These are phyloP conservation scores for Rhizopus stolonifer DNA, from an alignment of 371 early-diverging fungal genomes.

Conservation along the genomic window DNA sequence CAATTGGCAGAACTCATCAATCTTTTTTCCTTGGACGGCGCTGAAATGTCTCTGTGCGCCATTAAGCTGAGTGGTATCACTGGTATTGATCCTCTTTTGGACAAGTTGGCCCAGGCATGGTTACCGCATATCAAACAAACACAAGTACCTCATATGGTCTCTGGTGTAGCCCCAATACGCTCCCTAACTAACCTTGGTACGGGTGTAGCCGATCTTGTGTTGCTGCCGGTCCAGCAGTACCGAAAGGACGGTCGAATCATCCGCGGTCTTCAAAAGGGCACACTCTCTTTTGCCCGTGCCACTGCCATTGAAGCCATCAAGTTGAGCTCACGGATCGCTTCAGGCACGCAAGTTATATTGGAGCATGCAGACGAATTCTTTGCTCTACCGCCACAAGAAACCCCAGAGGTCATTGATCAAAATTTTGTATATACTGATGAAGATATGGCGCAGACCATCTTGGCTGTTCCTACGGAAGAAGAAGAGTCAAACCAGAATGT, in stretches of 20 bases:
- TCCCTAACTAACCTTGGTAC: conserved; percentile 87
- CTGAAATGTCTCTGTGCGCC: conserved; percentile 76
- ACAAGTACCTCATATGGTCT: conserved; percentile 85
- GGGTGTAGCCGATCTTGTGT: conserved; percentile 90
- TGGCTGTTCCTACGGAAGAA: conserved; percentile 87
- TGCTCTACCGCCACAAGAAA: conserved; percentile 16
- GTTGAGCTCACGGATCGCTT: conserved; percentile 83
- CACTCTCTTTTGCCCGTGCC: conserved; percentile 84
- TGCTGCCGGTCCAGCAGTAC: conserved; percentile 93
- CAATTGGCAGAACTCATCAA: conserved; percentile 89
- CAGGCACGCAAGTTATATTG: conserved; percentile 87
- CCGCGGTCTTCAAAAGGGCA: conserved; percentile 83
- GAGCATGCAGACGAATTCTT: conserved; percentile 90
- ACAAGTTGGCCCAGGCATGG: conserved; percentile 75
- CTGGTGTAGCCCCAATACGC: conserved; percentile 89
- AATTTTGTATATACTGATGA: conserved; percentile 20
- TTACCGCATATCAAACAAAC: conserved; percentile 87
- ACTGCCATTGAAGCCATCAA: conserved; percentile 91
- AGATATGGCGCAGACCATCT: conserved; percentile 69
- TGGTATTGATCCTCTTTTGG: conserved; percentile 61
- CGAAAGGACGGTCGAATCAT: conserved; percentile 88
- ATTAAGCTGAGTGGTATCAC: conserved; percentile 76
- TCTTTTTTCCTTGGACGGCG: conserved; percentile 89
- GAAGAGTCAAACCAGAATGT: conserved; percentile 64
- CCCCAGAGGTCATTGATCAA: conserved; percentile 1